Conservation (phyloP, 257 asterid genomes). For the Capsicum pubescens region DNA sequence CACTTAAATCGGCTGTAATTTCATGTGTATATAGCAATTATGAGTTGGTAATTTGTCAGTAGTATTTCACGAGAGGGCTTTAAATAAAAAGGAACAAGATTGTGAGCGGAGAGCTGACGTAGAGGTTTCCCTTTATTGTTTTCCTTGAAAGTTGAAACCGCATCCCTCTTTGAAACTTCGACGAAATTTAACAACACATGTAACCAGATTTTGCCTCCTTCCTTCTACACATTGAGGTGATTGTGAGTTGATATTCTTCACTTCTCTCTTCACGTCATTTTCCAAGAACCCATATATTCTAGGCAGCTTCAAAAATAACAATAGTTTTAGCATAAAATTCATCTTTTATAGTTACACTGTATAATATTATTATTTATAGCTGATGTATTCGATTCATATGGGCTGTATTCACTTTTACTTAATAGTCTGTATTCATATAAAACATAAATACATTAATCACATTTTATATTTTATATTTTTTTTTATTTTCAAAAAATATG, state of each 20-base stretch:
- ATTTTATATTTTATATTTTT: too few relatives aligned
- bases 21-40: not conserved
- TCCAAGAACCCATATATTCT: not conserved
- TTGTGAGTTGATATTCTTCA: not conserved
- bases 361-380: too few relatives aligned
- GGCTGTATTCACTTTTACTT: too few relatives aligned
- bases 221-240: not conserved
- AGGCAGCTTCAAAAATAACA: too few relatives aligned
- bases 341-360: too few relatives aligned
- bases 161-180: slow-evolving; percentile 13
- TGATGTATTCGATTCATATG: too few relatives aligned
- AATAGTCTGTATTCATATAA: too few relatives aligned
- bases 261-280: slow-evolving; percentile 1
- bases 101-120: not conserved
- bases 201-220: slow-evolving; percentile 6
- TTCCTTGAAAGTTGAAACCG: too few relatives aligned
- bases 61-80: not conserved
- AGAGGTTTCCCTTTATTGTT: not conserved
- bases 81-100: not conserved
- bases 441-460: too few relatives aligned
- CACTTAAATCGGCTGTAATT: too few relatives aligned
- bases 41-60: slow-evolving; percentile 17
- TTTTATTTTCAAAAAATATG: too few relatives aligned
- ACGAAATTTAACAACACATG: slow-evolving; percentile 25
- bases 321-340: too few relatives aligned